Evolutionary conservation across 1,139 yeast species (phyloP), one percentile per base, ranked within the genome.

Genomic region (Sugiyamaella pinicola): DNA sequence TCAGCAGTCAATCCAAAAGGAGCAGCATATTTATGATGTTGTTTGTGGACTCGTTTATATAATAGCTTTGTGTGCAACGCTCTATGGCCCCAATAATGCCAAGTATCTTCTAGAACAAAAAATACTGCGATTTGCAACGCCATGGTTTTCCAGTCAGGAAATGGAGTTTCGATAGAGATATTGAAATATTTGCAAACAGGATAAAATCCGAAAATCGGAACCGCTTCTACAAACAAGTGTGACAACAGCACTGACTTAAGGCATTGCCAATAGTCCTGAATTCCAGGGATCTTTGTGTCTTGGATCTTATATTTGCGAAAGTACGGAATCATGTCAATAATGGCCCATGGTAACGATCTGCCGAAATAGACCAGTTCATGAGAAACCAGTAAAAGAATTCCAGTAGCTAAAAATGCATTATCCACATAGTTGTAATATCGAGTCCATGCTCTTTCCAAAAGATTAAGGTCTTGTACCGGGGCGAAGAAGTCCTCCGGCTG

Each of bases 51-150:
- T 69, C 85, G 80, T 74, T 87, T 88, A 79, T 91, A 91, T 67
- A 91, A 84, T 61, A 82, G 78, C 51, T 96, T 96, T 66, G 82
- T 79, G 71, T 91, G 98, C 70, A 91, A 83, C 33, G 84, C 78
- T 63, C 98, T 82, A 73, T 91, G 98, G 67, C 86, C 85, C 87
- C 95, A 85, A 76, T 91, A 91, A 71, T 91, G 98, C 97, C 97
- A 91, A 56, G 89, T 78, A 68, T 91, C 98, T 73, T 91, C 98
- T 61, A 87, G 72, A 44, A 88, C 77, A 71, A 91, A 91, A 73
- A 91, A 89, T 4, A 86, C 63, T 3, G 80, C 76, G 53, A 90
- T 78, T 69, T 91, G 98, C 47, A 74, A 63, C 26, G 74, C 69
- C 75, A 87, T 82, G 29, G 79, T 78, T 52, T 71, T 72, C 68